Evolutionary conservation across 2,329 filamentous ascomycete species (phyloP), one percentile per base, ranked within the genome.

Genomic region (Tolypocladium album): DNA sequence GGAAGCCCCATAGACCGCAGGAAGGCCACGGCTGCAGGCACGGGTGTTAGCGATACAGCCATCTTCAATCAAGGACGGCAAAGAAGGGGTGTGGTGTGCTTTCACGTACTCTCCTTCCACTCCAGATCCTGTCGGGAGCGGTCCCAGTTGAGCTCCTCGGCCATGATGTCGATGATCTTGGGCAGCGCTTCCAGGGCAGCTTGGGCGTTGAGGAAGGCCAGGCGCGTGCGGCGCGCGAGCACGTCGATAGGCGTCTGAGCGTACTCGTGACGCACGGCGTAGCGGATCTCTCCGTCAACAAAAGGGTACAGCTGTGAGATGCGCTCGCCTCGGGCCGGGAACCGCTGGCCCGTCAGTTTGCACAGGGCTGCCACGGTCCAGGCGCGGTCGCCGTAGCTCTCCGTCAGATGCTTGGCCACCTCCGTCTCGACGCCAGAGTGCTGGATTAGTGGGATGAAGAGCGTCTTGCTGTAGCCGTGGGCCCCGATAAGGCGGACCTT

Each of bases 361-460:
- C 89, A 93, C 56, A 97, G 80, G 1, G 89, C 84, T 11, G 90
- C 92, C 27, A 97, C 91, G 20, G 88, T 88, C 92, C 92, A 97
- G 24, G 92, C 91, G 61, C 92, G 86, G 75, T 97, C 92, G 65
- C 93, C 92, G 71, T 97, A 97, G 60, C 90, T 89, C 69, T 89
- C 84, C 17, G 88, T 88, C 40, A 97, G 81, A 74, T 97, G 92
- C 76, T 91, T 89, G 53, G 92, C 92, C 24, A 97, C 90, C 67
- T 96, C 91, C 22, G 90, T 96, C 75, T 96, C 92, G 60, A 97
- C 77, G 64, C 91, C 91, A 70, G 90, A 96, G 76, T 96, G 90
- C 74, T 97, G 92, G 70, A 96, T 94, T 42, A 97, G 79, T 74
- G 93, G 92, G 79, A 97, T 96, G 78, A 96, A 96, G 31, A 97